phyloP scores from a whole-genome alignment of 192 early-diverging fungal genomes.

The Mortierella antarctica region DNA sequence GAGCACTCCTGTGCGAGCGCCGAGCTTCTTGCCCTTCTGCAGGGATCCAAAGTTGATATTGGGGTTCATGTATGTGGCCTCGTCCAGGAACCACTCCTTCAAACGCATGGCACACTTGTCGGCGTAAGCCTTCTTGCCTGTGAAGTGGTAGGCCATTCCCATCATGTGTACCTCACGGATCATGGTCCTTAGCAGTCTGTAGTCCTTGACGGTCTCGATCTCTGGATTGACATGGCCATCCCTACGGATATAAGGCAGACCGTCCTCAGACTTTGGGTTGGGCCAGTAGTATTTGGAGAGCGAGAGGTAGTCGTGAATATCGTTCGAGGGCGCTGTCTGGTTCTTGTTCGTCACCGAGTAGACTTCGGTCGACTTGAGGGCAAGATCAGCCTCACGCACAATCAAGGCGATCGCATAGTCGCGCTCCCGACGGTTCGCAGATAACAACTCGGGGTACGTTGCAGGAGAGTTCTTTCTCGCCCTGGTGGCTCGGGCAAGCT shows the following conservation, averaged over 20 bases:
- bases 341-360: constrained; percentile 66
- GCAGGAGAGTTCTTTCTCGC: constrained; percentile 14
- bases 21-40: constrained; percentile 54
- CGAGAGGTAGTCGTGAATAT: constrained; percentile 68
- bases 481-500: constrained; percentile 8
- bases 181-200: constrained; percentile 48
- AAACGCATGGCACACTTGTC: constrained; percentile 52
- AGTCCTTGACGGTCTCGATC: constrained; percentile 56
- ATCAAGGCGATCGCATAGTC: constrained; percentile 44
- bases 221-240: constrained; percentile 68
- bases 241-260: constrained; percentile 62
- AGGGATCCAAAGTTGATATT: constrained; percentile 65
- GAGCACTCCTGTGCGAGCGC: constrained; percentile 57
- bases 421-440: constrained; percentile 35
- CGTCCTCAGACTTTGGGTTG: constrained; percentile 30
- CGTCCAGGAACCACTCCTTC: constrained; percentile 67
- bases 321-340: constrained; percentile 55
- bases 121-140: constrained; percentile 58
- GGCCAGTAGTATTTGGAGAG: constrained; percentile 72
- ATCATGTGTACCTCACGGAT: constrained; percentile 56
- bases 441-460: constrained; percentile 32
- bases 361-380: constrained; percentile 47
- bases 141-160: constrained; percentile 67
- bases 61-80: constrained; percentile 69
- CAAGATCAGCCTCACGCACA: constrained; percentile 41